Percentiles rank a stretch among this genome's conserved stretches.
phyloP scores from a whole-genome alignment of 108 stramenopile genomes.

The Aureococcus anophagefferens region DNA sequence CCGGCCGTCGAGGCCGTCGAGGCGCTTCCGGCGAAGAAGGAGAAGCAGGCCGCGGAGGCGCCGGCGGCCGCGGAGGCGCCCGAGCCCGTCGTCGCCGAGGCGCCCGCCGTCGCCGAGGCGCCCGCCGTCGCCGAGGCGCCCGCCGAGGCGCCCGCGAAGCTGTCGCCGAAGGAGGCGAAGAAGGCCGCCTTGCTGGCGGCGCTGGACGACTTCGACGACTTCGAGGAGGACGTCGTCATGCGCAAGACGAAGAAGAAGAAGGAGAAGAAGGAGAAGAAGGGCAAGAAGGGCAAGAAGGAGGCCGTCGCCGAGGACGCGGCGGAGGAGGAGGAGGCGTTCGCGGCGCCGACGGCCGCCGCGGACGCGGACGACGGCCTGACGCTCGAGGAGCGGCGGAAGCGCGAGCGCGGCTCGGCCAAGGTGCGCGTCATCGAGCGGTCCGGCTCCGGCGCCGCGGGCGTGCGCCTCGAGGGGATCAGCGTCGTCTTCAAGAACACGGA shows the following conservation, averaged over 20 bases:
- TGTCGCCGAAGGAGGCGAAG: slow-evolving; percentile 47
- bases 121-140: slow-evolving; percentile 8
- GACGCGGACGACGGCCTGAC: slow-evolving; percentile 34
- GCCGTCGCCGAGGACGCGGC: background rate
- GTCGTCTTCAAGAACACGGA: slow-evolving; percentile 85
- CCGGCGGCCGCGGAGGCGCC: background rate
- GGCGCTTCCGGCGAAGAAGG: slow-evolving; percentile 35
- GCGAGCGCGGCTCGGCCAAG: slow-evolving; percentile 77
- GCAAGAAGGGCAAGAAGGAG: background rate
- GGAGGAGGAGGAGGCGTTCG: slow-evolving; percentile 7
- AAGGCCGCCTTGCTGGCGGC: slow-evolving; percentile 35
- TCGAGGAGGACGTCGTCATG: slow-evolving; percentile 21
- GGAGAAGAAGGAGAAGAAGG: slow-evolving; percentile 16
- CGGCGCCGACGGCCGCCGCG: slow-evolving; percentile 1
- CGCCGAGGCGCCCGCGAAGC: slow-evolving; percentile 19
- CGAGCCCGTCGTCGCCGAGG: slow-evolving; percentile 51
- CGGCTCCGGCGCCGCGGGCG: slow-evolving; percentile 70
- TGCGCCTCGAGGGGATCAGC: slow-evolving; percentile 76
- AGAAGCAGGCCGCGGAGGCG: slow-evolving; percentile 20
- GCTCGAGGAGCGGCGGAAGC: slow-evolving; percentile 79
- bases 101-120: slow-evolving; percentile 45
- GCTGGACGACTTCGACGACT: slow-evolving; percentile 15
- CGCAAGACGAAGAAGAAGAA: slow-evolving; percentile 42
- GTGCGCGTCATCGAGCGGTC: slow-evolving; percentile 77
- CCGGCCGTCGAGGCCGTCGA: background rate